Evolutionary conservation across 805 yeast species (phyloP), one percentile per base, ranked within the genome.

Genomic region (Starmera pachycereana): DNA sequence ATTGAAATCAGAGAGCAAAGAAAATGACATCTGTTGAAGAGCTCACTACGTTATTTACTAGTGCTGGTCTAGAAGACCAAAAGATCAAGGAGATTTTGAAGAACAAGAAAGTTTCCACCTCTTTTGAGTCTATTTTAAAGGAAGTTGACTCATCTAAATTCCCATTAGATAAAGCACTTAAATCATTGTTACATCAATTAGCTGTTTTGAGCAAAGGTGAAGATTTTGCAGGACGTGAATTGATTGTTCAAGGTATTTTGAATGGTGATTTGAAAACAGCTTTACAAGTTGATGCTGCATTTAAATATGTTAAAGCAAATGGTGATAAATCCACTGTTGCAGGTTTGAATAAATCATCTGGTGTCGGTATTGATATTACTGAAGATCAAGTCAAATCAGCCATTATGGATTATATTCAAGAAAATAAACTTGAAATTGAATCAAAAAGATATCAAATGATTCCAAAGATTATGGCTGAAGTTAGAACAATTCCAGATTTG

Each of bases 11-110:
- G 13, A 33, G 22, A 8, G 12, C 16, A 10, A 16, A 13, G 16
- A 36, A 28, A 16, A 28, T 36, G 32, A 29, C 32, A 28, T 56
- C 60, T 29, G 52, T 63, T 25, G 72, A 66, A 30, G 63, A 57
- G 14, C 49, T 68, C 13, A 54, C 64, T 19, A 43, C 48, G 28
- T 49, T 51, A 4, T 60, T 68, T 38, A 49, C 55, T 40, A 45
- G 49, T n/a, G 47, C 81, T 42, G 94, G 94, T 12, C 76, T 84
- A 49, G 76, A 73, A 50, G 90, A 81, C 13, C 68, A 76, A 50
- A 86, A 85, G 58, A 69, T 84, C 44, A 74, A 77, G 37, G 97
- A 92, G 56, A 80, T 88, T 42, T 60, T 77, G 41, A 90, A 87
- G 60, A 90, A 92, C 66, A 78, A 79, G 57, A 89, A 89, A 60